These are phyloP conservation scores for Phytophthora crassamura DNA, from an alignment of 352 stramenopile species.

Conservation along the genomic window DNA sequence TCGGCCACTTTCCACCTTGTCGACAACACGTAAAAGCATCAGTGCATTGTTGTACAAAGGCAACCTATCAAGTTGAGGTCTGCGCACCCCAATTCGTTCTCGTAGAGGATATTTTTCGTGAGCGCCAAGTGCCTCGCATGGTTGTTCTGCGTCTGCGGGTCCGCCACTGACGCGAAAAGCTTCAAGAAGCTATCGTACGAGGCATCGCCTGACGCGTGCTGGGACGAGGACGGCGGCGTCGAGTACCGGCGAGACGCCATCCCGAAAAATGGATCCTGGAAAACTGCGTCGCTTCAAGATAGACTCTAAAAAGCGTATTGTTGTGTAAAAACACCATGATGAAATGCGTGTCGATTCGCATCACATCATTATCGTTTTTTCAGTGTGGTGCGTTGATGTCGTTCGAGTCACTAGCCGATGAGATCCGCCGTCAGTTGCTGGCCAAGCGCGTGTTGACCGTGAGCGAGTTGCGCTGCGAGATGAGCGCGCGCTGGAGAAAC, in stretches of 20 bases:
- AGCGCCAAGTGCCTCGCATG: conserved; percentile 77
- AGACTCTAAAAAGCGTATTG: too few relatives aligned
- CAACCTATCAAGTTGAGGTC: not conserved
- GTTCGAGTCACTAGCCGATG: too few relatives aligned
- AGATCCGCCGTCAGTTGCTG: not conserved
- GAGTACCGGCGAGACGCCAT: conserved; percentile 24
- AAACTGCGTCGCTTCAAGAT: conserved; percentile 14
- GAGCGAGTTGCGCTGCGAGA: conserved; percentile 9
- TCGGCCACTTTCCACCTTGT: conserved; percentile 76
- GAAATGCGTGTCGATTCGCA: too few relatives aligned
- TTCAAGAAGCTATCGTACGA: conserved; percentile 61
- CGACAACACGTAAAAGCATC: not conserved
- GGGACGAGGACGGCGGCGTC: conserved; percentile 6
- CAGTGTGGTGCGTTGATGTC: too few relatives aligned
- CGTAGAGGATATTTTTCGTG: conserved; percentile 79
- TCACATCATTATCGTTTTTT: too few relatives aligned
- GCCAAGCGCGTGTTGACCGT: conserved; percentile 5
- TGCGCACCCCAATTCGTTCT: conserved; percentile 67
- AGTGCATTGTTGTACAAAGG: not conserved
- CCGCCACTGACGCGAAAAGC: conserved; percentile 62
- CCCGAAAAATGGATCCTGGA: not conserved
- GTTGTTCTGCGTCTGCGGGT: conserved; percentile 71
- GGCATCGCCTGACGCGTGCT: not conserved
- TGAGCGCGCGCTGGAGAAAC: not conserved
- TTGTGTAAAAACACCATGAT: not conserved